Conservation (phyloP, 108 stramenopile species). For the Poteriospumella lacustris region DNA sequence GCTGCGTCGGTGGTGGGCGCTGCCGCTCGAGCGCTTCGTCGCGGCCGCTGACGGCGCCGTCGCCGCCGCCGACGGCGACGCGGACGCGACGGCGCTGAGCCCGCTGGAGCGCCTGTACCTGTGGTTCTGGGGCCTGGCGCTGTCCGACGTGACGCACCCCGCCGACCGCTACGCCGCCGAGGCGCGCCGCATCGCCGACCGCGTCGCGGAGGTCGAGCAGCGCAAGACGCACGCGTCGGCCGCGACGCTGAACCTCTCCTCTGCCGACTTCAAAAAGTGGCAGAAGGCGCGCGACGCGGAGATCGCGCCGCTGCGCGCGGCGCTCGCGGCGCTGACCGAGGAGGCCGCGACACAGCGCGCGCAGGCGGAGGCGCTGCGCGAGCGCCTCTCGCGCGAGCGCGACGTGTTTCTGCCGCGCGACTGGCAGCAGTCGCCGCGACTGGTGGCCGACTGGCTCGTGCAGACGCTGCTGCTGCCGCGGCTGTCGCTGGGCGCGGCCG, state of each 20-base stretch:
- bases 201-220: background rate
- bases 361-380: background rate
- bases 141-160: background rate
- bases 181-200: background rate
- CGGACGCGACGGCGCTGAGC: background rate
- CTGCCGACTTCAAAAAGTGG: background rate
- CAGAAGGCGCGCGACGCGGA: background rate
- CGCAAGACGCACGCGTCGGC: background rate
- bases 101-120: background rate
- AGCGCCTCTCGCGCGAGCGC: background rate
- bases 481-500: background rate
- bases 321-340: background rate
- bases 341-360: background rate
- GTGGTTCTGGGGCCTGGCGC: background rate
- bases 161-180: background rate
- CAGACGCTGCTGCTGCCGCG: background rate
- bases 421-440: background rate
- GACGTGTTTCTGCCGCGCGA: background rate
- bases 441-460: background rate
- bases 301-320: background rate
- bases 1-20: background rate
- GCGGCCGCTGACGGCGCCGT: background rate
- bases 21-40: background rate
- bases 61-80: background rate
- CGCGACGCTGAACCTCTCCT: background rate